These are phyloP conservation scores for Puccinia coronata DNA, from an alignment of 1,284 basidiomycete species.

Conservation along the genomic window DNA sequence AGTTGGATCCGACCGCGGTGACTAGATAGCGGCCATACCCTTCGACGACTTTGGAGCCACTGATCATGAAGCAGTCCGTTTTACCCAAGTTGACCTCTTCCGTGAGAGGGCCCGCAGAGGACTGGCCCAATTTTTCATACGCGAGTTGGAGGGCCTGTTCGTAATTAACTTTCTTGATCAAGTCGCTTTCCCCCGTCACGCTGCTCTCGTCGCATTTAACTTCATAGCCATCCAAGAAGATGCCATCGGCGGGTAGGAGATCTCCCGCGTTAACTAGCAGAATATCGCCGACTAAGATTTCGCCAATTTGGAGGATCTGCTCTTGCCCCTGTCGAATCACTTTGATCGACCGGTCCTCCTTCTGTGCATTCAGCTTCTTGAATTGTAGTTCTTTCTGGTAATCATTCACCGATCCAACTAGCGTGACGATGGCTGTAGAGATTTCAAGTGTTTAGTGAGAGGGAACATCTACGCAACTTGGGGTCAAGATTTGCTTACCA, in stretches of 20 bases:
- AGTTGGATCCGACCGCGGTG: slow-evolving; percentile 50
- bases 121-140: slow-evolving; percentile 22
- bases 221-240: slow-evolving; percentile 48
- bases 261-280: slow-evolving; percentile 50
- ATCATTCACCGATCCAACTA: slow-evolving; percentile 51
- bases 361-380: slow-evolving; percentile 51
- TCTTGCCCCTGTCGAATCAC: slow-evolving; percentile 51
- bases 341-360: slow-evolving; percentile 51
- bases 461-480: not conserved
- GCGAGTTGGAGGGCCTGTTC: slow-evolving; percentile 25
- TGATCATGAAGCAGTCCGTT: slow-evolving; percentile 51
- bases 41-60: slow-evolving; percentile 52
- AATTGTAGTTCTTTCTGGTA: slow-evolving; percentile 52
- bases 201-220: slow-evolving; percentile 52
- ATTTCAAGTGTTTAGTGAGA: not conserved
- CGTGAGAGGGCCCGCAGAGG: not conserved
- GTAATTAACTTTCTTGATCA: slow-evolving; percentile 50
- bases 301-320: slow-evolving; percentile 49
- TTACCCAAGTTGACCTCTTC: slow-evolving; percentile 33
- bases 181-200: slow-evolving; percentile 53
- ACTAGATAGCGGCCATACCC: slow-evolving; percentile 52
- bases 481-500: slow-evolving; percentile 4
- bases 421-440: slow-evolving; percentile 55
- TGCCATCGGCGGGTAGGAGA: slow-evolving; percentile 50
- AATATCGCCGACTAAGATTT: slow-evolving; percentile 51